These are phyloP conservation scores for Podospora sp. DNA, from an alignment of 495 filamentous ascomycete species.

Conservation along the genomic window DNA sequence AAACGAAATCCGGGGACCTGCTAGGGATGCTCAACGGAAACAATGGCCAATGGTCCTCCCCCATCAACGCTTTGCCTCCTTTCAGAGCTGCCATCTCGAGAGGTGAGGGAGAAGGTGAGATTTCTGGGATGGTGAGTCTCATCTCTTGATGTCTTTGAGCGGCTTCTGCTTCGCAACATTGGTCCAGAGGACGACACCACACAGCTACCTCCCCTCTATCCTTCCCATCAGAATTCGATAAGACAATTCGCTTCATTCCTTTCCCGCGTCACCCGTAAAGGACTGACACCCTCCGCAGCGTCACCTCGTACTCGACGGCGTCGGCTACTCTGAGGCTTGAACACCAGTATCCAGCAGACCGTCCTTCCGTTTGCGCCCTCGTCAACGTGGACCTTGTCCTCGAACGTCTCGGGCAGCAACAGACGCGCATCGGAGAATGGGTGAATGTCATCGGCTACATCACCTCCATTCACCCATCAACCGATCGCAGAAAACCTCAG, in stretches of 20 bases:
- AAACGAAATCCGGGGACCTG: background rate
- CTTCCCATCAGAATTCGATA: background rate
- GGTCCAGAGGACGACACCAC: background rate
- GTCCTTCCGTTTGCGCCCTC: constrained; percentile 44
- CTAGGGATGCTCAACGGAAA: background rate
- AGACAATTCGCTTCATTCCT: background rate
- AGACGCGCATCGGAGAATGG: constrained; percentile 80
- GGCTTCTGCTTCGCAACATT: constrained; percentile 31
- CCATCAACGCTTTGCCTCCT: constrained; percentile 72
- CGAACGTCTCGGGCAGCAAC: constrained; percentile 61
- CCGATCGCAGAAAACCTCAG: constrained; percentile 17
- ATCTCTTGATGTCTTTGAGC: constrained; percentile 20
- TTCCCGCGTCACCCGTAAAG: background rate
- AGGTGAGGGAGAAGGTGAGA: constrained; percentile 73
- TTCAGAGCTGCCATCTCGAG: constrained; percentile 57
- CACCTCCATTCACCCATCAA: constrained; percentile 32
- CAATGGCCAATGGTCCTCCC: constrained; percentile 60
- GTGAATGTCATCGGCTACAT: constrained; percentile 88
- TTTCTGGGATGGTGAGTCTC: constrained; percentile 84
- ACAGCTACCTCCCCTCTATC: background rate
- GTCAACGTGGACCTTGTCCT: constrained; percentile 76
- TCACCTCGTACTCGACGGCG: constrained; percentile 64
- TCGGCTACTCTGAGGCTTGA: constrained; percentile 65
- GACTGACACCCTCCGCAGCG: constrained; percentile 52
- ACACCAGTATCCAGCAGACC: constrained; percentile 62